phyloP scores from a whole-genome alignment of 805 yeast genomes.

The Lipomyces chichibuensis region DNA sequence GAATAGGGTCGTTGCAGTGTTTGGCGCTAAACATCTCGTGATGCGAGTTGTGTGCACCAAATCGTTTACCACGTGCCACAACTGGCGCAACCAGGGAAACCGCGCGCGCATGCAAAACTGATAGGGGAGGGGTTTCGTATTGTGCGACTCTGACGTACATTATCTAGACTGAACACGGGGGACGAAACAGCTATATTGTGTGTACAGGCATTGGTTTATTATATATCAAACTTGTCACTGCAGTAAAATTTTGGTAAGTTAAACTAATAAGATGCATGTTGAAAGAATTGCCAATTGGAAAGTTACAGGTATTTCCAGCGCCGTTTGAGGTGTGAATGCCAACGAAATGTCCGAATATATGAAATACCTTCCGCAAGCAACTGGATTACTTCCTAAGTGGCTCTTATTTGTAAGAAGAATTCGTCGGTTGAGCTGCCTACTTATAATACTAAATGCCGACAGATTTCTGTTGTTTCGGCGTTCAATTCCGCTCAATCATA shows the following conservation, averaged over 20 bases:
- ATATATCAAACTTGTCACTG: no score
- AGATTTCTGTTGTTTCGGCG: slow-evolving; percentile 81
- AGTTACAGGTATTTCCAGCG: background rate
- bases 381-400: slow-evolving; percentile 77
- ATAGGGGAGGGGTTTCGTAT: background rate
- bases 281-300: background rate
- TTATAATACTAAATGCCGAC: background rate
- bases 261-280: no score
- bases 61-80: background rate
- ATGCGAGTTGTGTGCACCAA: background rate
- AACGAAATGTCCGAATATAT: slow-evolving; percentile 37
- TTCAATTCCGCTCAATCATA: slow-evolving; percentile 91
- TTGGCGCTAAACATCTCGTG: background rate
- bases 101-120: background rate
- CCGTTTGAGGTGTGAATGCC: background rate
- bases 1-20: background rate
- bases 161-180: no score
- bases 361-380: slow-evolving; percentile 48
- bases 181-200: no score
- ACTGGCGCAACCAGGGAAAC: background rate
- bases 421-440: slow-evolving; percentile 30
- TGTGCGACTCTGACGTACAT: no score
- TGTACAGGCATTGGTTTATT: no score
- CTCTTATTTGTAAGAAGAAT: slow-evolving; percentile 57
- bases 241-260: no score